phyloP scores from a whole-genome alignment of 805 yeast species.

The Suhomyces emberorum region DNA sequence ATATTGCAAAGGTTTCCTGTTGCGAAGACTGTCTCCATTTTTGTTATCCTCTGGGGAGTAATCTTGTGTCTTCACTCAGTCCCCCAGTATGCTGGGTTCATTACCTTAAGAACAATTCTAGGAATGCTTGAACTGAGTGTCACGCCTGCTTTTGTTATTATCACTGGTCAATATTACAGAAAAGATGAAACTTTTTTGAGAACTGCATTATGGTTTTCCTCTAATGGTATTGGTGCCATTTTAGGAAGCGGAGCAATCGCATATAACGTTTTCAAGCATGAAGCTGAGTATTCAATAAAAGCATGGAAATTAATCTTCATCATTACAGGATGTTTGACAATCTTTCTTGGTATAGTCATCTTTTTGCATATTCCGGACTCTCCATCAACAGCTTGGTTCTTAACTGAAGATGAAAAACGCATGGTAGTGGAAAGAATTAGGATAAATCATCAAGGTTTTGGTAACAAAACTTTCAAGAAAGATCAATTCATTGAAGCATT shows the following conservation, averaged over 20 bases:
- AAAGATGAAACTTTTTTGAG: constrained; percentile 34
- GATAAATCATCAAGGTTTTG: constrained; percentile 42
- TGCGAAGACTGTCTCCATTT: constrained; percentile 45
- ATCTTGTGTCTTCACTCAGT: constrained; percentile 54
- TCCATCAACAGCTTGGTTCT: constrained; percentile 37
- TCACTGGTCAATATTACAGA: constrained; percentile 34
- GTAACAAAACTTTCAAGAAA: constrained; percentile 34
- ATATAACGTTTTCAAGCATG: constrained; percentile 34
- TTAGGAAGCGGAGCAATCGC: constrained; percentile 51
- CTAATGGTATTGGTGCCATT: constrained; percentile 37
- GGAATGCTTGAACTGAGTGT: constrained; percentile 39
- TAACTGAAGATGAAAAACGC: constrained; percentile 24
- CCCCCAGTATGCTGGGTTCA: constrained; percentile 40
- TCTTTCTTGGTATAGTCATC: constrained; percentile 47
- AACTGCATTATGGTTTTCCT: constrained; percentile 35
- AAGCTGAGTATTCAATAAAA: constrained; percentile 36
- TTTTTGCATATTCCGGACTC: constrained; percentile 52
- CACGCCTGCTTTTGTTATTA: constrained; percentile 40
- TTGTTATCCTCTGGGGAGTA: constrained; percentile 61
- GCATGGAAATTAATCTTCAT: constrained; percentile 64
- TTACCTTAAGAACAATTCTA: constrained; percentile 36
- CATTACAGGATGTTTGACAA: constrained; percentile 57
- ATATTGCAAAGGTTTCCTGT: constrained; percentile 56
- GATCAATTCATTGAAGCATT: constrained; percentile 37
- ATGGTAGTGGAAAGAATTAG: constrained; percentile 52